These are phyloP conservation scores for Mycena haematopus DNA, from an alignment of 768 basidiomycete genomes.

Conservation along the genomic window DNA sequence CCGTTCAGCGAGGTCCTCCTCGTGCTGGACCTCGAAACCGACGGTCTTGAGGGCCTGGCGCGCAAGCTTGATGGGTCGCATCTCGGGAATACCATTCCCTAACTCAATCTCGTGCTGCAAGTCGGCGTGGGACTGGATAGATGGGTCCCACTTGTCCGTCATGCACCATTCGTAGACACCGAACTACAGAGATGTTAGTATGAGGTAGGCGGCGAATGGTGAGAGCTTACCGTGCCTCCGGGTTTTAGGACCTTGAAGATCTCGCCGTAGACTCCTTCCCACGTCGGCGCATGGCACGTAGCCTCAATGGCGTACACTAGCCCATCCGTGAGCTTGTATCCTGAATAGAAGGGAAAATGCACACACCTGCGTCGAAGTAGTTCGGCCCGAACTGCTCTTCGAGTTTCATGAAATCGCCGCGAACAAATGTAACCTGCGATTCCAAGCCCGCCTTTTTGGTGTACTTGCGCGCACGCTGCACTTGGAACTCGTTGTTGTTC, in stretches of 20 bases:
- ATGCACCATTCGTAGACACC: conserved; percentile 99
- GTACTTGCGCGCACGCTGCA: conserved; percentile 82
- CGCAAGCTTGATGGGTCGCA: conserved; percentile 78
- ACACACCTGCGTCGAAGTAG: conserved; percentile 91
- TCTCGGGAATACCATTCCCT: conserved; percentile 97
- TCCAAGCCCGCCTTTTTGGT: conserved; percentile 79
- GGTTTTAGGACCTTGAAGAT: conserved; percentile 95
- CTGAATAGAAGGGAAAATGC: neutral
- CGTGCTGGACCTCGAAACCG: conserved; percentile 87
- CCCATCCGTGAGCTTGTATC: neutral
- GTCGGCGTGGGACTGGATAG: conserved; percentile 85
- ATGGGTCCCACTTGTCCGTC: conserved; percentile 93
- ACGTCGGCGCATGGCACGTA: conserved; percentile 94
- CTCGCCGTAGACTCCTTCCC: conserved; percentile 94
- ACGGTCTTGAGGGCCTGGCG: conserved; percentile 81
- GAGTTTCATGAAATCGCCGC: conserved; percentile 98
- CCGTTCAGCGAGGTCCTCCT: conserved; percentile 94
- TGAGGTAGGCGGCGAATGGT: neutral
- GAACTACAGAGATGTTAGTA: conserved; percentile 65
- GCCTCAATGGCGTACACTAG: conserved; percentile 97
- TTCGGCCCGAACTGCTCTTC: conserved; percentile 90
- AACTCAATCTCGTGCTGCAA: conserved; percentile 92
- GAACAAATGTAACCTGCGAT: conserved; percentile 80
- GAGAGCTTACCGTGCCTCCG: conserved; percentile 81
- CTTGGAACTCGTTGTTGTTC: conserved; percentile 97